Evolutionary conservation across 768 basidiomycete genomes (phyloP).

Genomic region (Inosperma sp.): DNA sequence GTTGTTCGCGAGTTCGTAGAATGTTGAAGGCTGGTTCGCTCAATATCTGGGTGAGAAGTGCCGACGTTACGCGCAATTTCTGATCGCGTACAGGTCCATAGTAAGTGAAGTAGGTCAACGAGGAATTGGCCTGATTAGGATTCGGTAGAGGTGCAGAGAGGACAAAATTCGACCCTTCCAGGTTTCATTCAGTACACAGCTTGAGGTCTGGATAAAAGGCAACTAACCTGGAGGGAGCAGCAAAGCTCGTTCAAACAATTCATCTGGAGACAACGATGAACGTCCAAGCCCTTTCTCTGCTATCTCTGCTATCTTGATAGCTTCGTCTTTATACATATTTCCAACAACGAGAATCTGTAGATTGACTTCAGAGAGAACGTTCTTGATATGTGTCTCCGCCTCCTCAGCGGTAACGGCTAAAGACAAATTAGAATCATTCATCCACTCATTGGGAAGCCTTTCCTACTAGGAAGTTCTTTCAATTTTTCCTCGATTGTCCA

Average conservation of each 20-base stretch:
- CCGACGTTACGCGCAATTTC: conserved; percentile 56
- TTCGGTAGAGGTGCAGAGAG: conserved; percentile 70
- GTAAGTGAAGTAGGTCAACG: conserved; percentile 81
- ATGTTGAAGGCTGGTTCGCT: conserved; percentile 90
- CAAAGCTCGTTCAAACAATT: conserved; percentile 55
- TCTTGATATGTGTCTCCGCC: conserved; percentile 54
- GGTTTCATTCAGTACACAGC: conserved; percentile 1
- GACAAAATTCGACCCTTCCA: conserved; percentile 63
- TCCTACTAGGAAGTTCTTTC: conserved; percentile 67
- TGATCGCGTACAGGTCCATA: conserved; percentile 66
- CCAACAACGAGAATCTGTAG: conserved; percentile 75
- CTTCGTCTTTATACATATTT: conserved; percentile 82
- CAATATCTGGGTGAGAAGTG: conserved; percentile 78
- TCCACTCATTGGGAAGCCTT: not conserved
- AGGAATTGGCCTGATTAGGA: conserved; percentile 80
- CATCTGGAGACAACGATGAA: conserved; percentile 48
- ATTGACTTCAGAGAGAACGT: conserved; percentile 59
- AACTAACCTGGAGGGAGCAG: conserved; percentile 62
- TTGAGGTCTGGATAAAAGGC: not conserved
- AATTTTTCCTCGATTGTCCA: conserved; percentile 80
- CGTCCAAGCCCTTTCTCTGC: conserved; percentile 62
- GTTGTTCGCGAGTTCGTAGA: conserved; percentile 89
- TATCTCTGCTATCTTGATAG: conserved; percentile 64
- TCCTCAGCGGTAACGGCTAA: conserved; percentile 71
- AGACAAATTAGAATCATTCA: not conserved